phyloP scores from a whole-genome alignment of 2,329 filamentous ascomycete genomes.

The Pyrenochaeta sp. region DNA sequence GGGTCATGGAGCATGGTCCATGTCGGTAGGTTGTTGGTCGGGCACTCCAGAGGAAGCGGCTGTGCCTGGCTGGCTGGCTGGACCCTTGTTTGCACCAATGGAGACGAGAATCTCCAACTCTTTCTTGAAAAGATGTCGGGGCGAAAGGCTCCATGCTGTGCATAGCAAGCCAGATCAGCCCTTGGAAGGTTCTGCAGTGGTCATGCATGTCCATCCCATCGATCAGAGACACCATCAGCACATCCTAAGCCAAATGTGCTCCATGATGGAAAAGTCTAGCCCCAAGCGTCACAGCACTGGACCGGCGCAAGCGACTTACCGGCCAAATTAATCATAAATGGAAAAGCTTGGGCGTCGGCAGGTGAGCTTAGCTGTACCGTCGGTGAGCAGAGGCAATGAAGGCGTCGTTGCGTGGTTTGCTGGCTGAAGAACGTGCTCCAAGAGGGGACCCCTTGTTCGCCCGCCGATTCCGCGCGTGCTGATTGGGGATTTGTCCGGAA shows the following conservation, averaged over 20 bases:
- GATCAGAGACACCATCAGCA: not conserved
- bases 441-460: constrained; percentile 3
- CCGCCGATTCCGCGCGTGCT: not conserved
- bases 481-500: constrained; percentile 2
- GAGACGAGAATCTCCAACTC: not conserved
- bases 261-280: not conserved
- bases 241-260: not conserved
- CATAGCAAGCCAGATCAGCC: not conserved
- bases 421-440: constrained; percentile 10
- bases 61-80: constrained; percentile 9
- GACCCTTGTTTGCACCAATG: constrained; percentile 1
- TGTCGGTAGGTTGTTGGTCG: constrained; percentile 2
- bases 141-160: not conserved
- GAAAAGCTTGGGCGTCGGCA: constrained; percentile 17
- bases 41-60: constrained; percentile 7
- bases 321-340: constrained; percentile 8
- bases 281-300: not conserved
- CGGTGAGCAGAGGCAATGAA: not conserved
- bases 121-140: not conserved
- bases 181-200: not conserved
- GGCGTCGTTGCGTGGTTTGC: constrained; percentile 5
- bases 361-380: constrained; percentile 7
- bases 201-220: constrained; percentile 1
- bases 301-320: constrained; percentile 1
- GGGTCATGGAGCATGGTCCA: constrained; percentile 2